These are phyloP conservation scores for Secale cereale DNA, from an alignment of 176 grass and related monocot species.

Conservation along the genomic window DNA sequence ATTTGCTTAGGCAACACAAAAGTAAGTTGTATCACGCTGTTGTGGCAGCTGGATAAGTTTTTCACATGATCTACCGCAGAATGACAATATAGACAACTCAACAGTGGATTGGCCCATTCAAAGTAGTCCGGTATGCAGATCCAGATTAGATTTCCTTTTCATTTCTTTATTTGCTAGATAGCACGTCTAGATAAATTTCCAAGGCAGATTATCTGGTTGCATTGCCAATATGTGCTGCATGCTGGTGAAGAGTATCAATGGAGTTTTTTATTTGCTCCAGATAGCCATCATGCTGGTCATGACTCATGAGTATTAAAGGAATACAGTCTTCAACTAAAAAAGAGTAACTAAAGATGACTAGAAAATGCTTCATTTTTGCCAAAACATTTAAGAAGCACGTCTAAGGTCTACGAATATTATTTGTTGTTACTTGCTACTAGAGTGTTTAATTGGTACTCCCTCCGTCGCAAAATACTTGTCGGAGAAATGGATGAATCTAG, in stretches of 20 bases:
- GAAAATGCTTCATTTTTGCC: not conserved
- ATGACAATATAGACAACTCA: not conserved
- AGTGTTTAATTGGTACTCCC: not conserved
- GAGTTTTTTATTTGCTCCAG: not conserved
- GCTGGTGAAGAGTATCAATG: too few species aligned
- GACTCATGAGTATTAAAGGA: not conserved
- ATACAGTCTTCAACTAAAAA: not conserved
- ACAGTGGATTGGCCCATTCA: not conserved
- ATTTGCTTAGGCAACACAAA: not conserved
- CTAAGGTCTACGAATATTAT: not conserved
- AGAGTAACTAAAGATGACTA: not conserved
- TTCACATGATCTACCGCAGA: not conserved
- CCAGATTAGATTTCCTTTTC: not conserved
- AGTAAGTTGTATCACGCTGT: not conserved
- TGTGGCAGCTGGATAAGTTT: constrained; percentile 6
- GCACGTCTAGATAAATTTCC: not conserved
- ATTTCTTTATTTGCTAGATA: not conserved
- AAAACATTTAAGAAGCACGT: not conserved
- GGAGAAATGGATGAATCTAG: too few species aligned
- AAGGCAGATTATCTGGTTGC: not conserved
- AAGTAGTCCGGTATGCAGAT: not conserved
- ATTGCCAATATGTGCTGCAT: too few species aligned
- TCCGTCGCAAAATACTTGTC: too few species aligned
- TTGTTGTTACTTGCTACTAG: not conserved
- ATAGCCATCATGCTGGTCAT: not conserved